Percentiles rank a stretch among this genome's conserved stretches.
Conservation (phyloP, 768 basidiomycete genomes). For the Dacryopinax primogenitus region DNA sequence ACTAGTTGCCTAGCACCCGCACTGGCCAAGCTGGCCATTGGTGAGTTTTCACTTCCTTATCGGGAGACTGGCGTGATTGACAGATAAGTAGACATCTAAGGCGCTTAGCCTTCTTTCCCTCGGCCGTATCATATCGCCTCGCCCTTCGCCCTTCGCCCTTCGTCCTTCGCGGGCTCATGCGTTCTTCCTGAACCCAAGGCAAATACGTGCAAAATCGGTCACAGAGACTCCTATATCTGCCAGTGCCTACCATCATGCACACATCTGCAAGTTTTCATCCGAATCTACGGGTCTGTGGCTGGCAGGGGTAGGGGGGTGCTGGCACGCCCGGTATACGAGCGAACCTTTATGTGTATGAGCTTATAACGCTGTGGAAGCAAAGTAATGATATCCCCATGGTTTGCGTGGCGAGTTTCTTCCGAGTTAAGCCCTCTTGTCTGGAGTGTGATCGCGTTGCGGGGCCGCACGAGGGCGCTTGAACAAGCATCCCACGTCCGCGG, state of each 20-base stretch:
- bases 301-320: no score
- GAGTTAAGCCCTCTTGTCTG: background rate
- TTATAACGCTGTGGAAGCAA: no score
- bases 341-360: no score
- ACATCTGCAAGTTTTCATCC: background rate
- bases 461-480: background rate
- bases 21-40: background rate
- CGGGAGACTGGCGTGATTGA: background rate
- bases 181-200: background rate
- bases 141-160: no score
- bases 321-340: no score
- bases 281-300: no score
- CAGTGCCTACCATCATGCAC: background rate
- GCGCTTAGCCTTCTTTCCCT: background rate
- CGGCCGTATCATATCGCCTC: background rate
- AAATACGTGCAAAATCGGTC: background rate
- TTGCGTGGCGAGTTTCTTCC: constrained; percentile 2
- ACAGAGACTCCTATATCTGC: no score
- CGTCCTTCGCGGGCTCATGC: background rate
- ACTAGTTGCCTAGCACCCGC: background rate
- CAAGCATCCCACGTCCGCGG: background rate
- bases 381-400: no score
- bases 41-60: background rate
- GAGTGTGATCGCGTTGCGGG: background rate
- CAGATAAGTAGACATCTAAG: background rate